phyloP scores from a whole-genome alignment of 192 early-diverging fungal species.

The Backusella liffmaniae region DNA sequence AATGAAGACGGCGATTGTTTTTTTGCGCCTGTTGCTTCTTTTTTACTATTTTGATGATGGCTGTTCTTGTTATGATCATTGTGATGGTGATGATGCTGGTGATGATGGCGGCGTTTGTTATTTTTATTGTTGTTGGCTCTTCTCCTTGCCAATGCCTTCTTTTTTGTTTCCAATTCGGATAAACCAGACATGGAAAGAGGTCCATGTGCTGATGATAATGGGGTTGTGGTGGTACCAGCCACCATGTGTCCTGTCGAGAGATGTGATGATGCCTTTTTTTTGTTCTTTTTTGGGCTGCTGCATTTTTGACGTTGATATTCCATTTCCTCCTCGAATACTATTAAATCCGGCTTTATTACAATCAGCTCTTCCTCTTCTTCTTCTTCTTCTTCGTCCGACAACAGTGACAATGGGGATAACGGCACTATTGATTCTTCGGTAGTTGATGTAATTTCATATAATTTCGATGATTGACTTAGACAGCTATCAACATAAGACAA shows the following conservation, averaged over 20 bases:
- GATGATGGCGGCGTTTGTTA: not conserved
- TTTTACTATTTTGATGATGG: not conserved
- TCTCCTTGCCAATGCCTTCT: not conserved
- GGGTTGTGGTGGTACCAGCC: not conserved
- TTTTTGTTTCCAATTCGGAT: slow-evolving; percentile 6
- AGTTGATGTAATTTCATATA: not conserved
- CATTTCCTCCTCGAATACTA: not conserved
- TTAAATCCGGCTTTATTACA: not conserved
- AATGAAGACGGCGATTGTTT: not conserved
- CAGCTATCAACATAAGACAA: slow-evolving; percentile 26
- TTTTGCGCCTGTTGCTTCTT: not conserved
- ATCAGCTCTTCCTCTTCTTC: not conserved
- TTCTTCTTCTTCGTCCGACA: not conserved
- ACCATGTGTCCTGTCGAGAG: not conserved
- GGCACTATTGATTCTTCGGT: not conserved
- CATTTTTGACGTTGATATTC: not conserved
- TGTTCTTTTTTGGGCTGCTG: not conserved
- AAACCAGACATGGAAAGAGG: slow-evolving; percentile 9
- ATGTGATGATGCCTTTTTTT: not conserved
- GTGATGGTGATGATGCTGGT: not conserved
- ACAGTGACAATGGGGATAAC: not conserved
- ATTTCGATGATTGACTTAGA: slow-evolving; percentile 1
- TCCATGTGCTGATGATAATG: not conserved
- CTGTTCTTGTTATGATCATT: not conserved
- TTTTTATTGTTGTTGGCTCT: not conserved